Conservation (phyloP, 106 monocot species). For the Dendrobium huoshanense region DNA sequence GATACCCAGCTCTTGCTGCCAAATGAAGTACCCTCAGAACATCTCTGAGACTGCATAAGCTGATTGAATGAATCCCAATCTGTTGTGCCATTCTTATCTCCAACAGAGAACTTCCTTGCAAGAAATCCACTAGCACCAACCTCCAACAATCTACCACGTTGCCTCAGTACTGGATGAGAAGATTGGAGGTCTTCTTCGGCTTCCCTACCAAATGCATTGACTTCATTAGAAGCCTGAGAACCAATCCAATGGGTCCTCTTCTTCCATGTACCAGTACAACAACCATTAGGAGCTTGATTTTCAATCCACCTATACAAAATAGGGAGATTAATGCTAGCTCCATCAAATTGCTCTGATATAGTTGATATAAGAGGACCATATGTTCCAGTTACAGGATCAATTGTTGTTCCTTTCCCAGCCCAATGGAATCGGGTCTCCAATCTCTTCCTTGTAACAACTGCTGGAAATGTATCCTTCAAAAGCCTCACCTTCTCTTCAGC, state of each 20-base stretch:
- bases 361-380: not conserved
- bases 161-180: conserved; percentile 64
- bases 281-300: conserved; percentile 66
- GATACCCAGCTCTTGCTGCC: conserved; percentile 80
- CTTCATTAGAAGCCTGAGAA: conserved; percentile 50
- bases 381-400: no score
- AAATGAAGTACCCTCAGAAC: conserved; percentile 36
- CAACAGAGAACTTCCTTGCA: conserved; percentile 42
- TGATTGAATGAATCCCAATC: conserved; percentile 73
- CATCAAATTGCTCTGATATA: conserved; percentile 81
- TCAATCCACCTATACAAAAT: conserved; percentile 79
- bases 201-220: conserved; percentile 46
- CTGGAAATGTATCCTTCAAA: no score
- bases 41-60: conserved; percentile 43
- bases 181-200: conserved; percentile 78
- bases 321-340: conserved; percentile 83
- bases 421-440: no score
- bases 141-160: conserved; percentile 82
- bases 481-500: conserved; percentile 54
- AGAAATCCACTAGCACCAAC: conserved; percentile 97
- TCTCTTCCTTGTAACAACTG: no score
- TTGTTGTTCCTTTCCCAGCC: no score
- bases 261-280: conserved; percentile 89
- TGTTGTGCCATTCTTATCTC: conserved; percentile 16
- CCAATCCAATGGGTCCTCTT: conserved; percentile 86